A percentile compares a stretch with the other conserved stretches of the same genome.
phyloP scores from a whole-genome alignment of 176 grass and related monocot species.

The Themeda triandra region DNA sequence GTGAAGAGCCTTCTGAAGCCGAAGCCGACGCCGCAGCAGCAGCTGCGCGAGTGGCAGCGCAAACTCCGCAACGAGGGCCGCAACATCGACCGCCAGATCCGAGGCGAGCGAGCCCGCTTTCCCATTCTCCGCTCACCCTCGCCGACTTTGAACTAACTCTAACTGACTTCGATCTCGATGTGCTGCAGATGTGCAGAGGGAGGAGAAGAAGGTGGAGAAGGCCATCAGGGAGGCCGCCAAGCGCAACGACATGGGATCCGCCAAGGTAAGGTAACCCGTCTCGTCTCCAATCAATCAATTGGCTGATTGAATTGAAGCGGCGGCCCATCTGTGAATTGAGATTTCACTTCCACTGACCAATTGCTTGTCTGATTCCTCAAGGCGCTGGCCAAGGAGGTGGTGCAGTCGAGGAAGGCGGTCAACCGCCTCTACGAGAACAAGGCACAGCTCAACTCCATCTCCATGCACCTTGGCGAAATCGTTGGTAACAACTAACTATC shows the following conservation, averaged over 20 bases:
- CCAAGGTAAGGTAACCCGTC: constrained; percentile 46
- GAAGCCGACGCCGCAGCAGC: constrained; percentile 68
- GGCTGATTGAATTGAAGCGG: not conserved
- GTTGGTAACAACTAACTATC: constrained; percentile 46
- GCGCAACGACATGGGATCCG: constrained; percentile 89
- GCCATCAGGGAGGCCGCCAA: constrained; percentile 82
- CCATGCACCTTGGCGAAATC: constrained; percentile 96
- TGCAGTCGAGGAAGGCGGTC: constrained; percentile 69
- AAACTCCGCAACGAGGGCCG: constrained; percentile 83
- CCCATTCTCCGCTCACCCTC: not conserved
- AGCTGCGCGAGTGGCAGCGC: constrained; percentile 88
- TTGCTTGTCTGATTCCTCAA: not conserved
- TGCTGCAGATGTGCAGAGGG: constrained; percentile 71
- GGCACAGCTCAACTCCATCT: constrained; percentile 87
- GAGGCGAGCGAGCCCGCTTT: constrained; percentile 17
- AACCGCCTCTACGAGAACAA: constrained; percentile 96
- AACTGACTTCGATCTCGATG: not conserved
- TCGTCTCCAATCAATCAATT: not conserved
- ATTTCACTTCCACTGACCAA: not conserved
- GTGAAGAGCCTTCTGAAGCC: constrained; percentile 73
- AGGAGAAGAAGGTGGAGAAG: constrained; percentile 92
- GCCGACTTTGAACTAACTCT: not conserved
- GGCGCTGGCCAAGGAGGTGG: constrained; percentile 92
- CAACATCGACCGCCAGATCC: constrained; percentile 85
- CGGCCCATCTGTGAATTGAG: not conserved